phyloP scores from a whole-genome alignment of 257 asterid genomes.

The Solanum pinnatisectum region DNA sequence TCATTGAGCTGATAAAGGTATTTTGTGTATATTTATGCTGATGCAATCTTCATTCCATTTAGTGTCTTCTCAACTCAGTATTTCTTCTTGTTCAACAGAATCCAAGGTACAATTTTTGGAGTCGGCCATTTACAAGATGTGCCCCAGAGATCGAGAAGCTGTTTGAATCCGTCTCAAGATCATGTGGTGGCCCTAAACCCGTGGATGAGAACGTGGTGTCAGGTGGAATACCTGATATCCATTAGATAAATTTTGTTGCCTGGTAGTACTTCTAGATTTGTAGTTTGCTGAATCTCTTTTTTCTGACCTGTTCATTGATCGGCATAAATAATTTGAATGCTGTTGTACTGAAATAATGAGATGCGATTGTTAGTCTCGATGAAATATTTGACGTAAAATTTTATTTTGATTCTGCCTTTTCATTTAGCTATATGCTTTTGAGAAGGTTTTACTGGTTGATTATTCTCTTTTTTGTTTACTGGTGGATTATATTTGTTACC shows the following conservation, averaged over 20 bases:
- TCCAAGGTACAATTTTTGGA: slow-evolving; percentile 92
- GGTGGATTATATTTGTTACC: background rate
- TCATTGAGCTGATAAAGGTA: slow-evolving; percentile 90
- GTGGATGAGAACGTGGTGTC: slow-evolving; percentile 72
- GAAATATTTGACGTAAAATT: background rate
- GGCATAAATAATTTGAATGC: background rate
- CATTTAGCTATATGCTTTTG: background rate
- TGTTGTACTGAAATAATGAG: background rate
- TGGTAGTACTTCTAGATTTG: background rate
- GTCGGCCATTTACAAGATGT: slow-evolving; percentile 74
- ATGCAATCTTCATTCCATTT: background rate
- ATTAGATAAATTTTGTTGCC: background rate
- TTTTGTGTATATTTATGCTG: background rate
- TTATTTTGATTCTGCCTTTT: background rate
- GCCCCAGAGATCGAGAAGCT: slow-evolving; percentile 96
- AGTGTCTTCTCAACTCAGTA: background rate
- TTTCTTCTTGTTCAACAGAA: slow-evolving; percentile 33
- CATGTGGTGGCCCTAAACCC: slow-evolving; percentile 88
- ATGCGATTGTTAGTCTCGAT: background rate
- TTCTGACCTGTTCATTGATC: background rate
- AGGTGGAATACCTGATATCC: slow-evolving; percentile 54
- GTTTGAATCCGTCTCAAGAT: slow-evolving; percentile 82
- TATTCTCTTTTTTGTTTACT: background rate
- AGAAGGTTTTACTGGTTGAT: background rate
- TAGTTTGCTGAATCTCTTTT: background rate